Percentiles rank a stretch among this genome's conserved stretches.
Evolutionary conservation across 305 asterid genomes (phyloP).

Genomic region (Solanum aculeatissimum): DNA sequence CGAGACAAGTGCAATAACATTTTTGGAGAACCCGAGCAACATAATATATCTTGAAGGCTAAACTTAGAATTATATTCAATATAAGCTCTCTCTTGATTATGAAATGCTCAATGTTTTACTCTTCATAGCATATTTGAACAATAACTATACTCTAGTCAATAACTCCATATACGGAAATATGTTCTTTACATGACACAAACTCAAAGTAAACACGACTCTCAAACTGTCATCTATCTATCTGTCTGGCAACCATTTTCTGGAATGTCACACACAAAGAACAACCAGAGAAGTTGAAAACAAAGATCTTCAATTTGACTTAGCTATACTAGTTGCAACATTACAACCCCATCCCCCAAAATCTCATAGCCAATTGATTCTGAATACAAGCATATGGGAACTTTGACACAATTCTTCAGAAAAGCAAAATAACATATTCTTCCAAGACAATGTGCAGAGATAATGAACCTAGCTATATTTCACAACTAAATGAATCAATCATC

Average conservation of each 20-base stretch:
- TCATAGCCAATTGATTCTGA: background rate
- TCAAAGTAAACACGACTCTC: background rate
- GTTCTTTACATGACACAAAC: background rate
- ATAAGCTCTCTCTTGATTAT: background rate
- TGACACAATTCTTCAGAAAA: background rate
- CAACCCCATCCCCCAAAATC: background rate
- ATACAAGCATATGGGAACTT: background rate
- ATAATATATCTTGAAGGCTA: background rate
- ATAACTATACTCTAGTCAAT: background rate
- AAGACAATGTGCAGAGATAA: background rate
- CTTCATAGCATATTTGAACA: background rate
- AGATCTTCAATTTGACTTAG: background rate
- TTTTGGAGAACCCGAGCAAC: background rate
- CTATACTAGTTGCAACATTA: background rate
- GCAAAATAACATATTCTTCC: background rate
- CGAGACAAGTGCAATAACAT: background rate
- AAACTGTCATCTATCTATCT: background rate
- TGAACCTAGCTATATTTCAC: background rate
- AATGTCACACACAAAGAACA: background rate
- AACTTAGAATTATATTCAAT: background rate
- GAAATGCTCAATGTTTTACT: background rate
- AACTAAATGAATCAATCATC: too few species aligned
- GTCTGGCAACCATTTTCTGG: background rate
- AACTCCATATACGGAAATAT: background rate
- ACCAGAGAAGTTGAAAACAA: background rate